Evolutionary conservation across 306 rosid genomes (phyloP).

Genomic region (Glycine latifolia): DNA sequence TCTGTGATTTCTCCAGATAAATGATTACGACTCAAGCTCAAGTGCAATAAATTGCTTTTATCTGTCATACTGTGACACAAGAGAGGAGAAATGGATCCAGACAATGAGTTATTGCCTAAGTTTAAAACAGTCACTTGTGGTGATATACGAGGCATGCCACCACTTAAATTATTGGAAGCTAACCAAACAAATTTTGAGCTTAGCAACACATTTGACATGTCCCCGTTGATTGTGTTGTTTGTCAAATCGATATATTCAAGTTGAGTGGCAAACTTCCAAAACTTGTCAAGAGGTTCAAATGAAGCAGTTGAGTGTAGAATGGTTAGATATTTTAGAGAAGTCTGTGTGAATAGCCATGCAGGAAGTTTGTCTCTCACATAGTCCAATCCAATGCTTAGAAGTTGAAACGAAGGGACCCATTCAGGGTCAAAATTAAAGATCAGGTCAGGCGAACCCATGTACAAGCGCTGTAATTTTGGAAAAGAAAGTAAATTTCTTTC

Average conservation of each 20-base stretch:
- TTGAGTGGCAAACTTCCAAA: background rate
- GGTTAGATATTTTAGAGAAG: background rate
- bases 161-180: background rate
- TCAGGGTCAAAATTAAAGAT: too few species aligned
- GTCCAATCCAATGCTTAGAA: too few species aligned
- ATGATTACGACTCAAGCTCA: background rate
- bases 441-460: too few species aligned
- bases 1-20: background rate
- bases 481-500: too few species aligned
- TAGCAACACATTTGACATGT: background rate
- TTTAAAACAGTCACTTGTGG: background rate
- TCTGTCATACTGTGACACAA: background rate
- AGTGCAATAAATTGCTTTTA: background rate
- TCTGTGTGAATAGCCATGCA: slow-evolving; percentile 31
- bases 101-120: background rate
- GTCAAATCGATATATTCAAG: background rate
- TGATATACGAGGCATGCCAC: background rate
- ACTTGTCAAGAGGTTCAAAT: background rate
- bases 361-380: slow-evolving; percentile 28
- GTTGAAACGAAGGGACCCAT: too few species aligned
- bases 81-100: background rate
- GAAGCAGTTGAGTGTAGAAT: background rate
- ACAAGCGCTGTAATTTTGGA: too few species aligned
- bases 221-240: background rate
- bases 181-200: background rate